Evolutionary conservation across 1,284 basidiomycete genomes (phyloP).

Genomic region (Hemileia vastatrix): DNA sequence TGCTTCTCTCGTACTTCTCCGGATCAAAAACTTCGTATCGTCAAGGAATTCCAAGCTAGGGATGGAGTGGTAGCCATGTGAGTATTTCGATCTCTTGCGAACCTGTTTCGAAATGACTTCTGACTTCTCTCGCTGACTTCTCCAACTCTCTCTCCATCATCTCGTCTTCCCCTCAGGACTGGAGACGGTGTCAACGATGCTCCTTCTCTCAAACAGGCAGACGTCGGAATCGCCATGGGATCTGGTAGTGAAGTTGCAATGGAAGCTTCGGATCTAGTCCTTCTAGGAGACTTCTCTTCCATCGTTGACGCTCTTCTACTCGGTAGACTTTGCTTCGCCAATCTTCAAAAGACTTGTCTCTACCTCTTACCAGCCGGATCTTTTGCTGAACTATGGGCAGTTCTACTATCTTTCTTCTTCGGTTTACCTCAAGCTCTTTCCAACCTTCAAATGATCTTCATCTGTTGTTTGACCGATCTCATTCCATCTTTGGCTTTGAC

Average conservation of each 20-base stretch:
- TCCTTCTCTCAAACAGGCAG: constrained; percentile 49
- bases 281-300: constrained; percentile 34
- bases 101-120: not conserved
- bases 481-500: constrained; percentile 54
- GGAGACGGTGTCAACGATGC: constrained; percentile 61
- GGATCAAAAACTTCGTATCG: constrained; percentile 62
- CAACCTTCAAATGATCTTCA: constrained; percentile 52
- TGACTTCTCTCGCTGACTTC: not conserved
- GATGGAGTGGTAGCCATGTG: constrained; percentile 40
- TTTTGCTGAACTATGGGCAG: constrained; percentile 61
- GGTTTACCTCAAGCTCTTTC: constrained; percentile 53
- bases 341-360: constrained; percentile 52
- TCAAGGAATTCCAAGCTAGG: constrained; percentile 54
- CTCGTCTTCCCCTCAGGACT: constrained; percentile 35
- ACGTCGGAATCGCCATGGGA: constrained; percentile 50
- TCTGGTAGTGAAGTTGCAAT: constrained; percentile 47
- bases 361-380: constrained; percentile 43
- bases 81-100: constrained; percentile 39
- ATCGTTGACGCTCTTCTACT: constrained; percentile 34
- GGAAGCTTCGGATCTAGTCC: constrained; percentile 33
- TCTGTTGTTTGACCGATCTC: constrained; percentile 54
- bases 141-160: not conserved
- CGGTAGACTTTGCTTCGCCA: constrained; percentile 60
- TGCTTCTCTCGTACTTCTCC: constrained; percentile 65
- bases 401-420: constrained; percentile 52